Percentiles rank a stretch among this genome's conserved stretches.
Conservation (phyloP, 1,284 basidiomycete genomes). For the Lentinula novae-zelandiae region DNA sequence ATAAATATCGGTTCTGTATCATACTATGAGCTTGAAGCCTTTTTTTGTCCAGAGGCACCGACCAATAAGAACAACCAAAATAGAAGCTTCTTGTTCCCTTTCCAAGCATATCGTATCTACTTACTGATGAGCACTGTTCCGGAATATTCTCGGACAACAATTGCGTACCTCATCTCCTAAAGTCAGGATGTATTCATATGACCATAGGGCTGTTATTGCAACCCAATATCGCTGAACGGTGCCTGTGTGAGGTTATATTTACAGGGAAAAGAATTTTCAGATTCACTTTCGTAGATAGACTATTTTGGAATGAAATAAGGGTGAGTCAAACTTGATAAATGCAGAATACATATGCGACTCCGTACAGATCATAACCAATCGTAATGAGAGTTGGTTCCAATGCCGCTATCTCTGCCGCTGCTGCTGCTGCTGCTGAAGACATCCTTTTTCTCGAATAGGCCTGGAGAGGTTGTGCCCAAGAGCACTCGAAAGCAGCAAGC, state of each 20-base stretch:
- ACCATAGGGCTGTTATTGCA: slow-evolving; percentile 12
- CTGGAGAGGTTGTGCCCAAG: no score
- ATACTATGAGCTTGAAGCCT: background rate
- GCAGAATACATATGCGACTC: background rate
- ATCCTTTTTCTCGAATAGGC: background rate
- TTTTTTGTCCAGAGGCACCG: background rate
- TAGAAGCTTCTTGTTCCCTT: slow-evolving; percentile 6
- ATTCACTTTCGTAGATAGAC: background rate
- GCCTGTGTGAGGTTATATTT: background rate
- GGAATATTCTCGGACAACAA: no score
- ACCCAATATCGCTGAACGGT: slow-evolving; percentile 14
- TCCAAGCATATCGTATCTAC: slow-evolving; percentile 12
- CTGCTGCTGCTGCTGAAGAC: background rate
- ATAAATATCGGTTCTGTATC: slow-evolving; percentile 10
- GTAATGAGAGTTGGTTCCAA: background rate
- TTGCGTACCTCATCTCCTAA: slow-evolving; percentile 11
- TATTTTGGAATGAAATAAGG: background rate
- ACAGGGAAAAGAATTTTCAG: background rate
- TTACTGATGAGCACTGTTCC: no score
- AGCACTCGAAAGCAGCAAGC: no score
- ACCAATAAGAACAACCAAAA: slow-evolving; percentile 10
- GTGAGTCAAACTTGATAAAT: background rate
- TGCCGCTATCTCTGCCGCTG: background rate
- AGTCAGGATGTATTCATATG: slow-evolving; percentile 14
- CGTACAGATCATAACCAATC: background rate